Conservation (phyloP, 2,329 filamentous ascomycete species). For the Curvularia sp. region DNA sequence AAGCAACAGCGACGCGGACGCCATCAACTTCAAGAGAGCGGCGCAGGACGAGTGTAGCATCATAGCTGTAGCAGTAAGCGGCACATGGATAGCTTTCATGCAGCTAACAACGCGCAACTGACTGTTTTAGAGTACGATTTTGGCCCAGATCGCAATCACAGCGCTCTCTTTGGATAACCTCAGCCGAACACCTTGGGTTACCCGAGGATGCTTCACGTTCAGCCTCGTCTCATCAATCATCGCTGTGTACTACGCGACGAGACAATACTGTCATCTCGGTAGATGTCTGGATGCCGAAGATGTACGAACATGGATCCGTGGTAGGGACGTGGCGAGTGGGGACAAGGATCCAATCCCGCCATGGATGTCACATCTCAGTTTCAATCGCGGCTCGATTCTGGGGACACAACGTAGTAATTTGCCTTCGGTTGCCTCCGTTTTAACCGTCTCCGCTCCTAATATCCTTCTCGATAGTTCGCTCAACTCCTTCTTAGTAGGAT, state of each 20-base stretch:
- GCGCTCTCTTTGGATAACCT: conserved; percentile 1
- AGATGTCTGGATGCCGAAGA: background rate
- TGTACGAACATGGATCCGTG: background rate
- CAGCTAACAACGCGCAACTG: background rate
- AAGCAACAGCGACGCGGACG: background rate
- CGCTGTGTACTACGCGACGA: conserved; percentile 7
- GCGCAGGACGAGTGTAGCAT: conserved; percentile 4
- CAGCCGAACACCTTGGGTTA: background rate
- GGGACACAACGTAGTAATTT: no score
- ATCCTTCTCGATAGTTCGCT: conserved; percentile 1
- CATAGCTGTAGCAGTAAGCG: conserved; percentile 5
- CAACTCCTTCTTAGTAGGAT: background rate
- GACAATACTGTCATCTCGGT: background rate
- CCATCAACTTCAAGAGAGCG: background rate
- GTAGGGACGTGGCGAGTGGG: background rate
- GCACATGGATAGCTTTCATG: background rate
- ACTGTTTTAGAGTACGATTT: background rate
- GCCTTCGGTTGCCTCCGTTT: background rate
- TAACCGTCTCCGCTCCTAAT: background rate
- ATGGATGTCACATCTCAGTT: background rate
- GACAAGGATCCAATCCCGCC: background rate
- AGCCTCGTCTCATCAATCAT: background rate
- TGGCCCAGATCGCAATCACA: conserved; percentile 9
- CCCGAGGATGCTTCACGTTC: background rate
- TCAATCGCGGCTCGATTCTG: no score